Conservation (phyloP, 2,329 filamentous ascomycete species). For the Clarireedia monteithiana region DNA sequence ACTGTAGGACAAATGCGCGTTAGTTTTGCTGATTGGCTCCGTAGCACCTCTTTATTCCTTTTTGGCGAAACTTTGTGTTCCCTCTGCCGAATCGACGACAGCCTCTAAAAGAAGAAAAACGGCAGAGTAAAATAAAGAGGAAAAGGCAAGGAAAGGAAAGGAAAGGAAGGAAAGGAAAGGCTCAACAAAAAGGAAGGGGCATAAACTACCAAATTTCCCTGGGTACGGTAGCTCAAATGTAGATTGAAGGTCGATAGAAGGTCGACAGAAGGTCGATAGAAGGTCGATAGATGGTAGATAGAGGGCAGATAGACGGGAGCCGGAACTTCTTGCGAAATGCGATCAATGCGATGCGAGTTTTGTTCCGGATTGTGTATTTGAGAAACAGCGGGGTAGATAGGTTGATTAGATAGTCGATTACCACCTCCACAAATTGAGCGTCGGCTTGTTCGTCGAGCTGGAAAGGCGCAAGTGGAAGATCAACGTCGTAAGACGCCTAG, state of each 20-base stretch:
- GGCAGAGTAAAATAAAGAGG: background rate
- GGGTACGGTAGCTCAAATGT: background rate
- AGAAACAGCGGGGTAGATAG: conserved; percentile 3
- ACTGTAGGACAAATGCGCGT: background rate
- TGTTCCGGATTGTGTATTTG: background rate
- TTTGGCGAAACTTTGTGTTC: background rate
- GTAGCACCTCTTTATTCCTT: background rate
- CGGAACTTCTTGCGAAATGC: background rate
- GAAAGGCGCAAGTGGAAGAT: background rate
- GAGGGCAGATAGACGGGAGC: background rate
- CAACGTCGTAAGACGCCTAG: background rate
- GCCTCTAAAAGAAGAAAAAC: background rate
- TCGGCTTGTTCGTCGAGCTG: background rate
- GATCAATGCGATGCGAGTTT: background rate
- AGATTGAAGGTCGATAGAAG: background rate
- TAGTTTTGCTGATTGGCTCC: background rate
- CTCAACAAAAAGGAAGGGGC: background rate
- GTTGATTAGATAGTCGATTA: background rate
- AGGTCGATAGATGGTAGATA: too few relatives aligned
- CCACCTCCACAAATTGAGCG: background rate
- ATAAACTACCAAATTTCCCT: background rate
- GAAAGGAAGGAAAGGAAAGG: background rate
- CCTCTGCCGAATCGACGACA: background rate
- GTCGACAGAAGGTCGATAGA: too few relatives aligned
- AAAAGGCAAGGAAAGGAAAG: background rate